Evolutionary conservation across 163 green algal species (phyloP), one percentile per base, ranked within the genome.

Genomic region (Chloroidium sp.): DNA sequence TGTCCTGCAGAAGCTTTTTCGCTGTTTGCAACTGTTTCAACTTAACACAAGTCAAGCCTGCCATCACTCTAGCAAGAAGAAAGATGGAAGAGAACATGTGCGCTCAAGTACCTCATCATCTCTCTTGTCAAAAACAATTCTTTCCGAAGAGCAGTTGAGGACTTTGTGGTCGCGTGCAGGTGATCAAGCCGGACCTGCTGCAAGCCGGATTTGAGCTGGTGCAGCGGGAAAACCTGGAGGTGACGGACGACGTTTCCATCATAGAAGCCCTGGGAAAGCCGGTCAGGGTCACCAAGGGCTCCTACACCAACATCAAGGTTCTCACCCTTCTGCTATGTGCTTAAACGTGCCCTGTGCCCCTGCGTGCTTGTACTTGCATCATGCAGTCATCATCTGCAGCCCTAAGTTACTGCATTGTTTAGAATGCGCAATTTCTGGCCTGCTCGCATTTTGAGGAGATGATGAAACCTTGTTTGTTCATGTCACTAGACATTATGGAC

Each of bases 161-260:
- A 36, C 36, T 36, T 36, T 36, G 36, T 36, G 36, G 36, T 36
- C 36, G 36, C 6, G 6, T 72, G 60, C 87, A 95, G 92, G 93
- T 98, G 78, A 98, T 99, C 74, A 81, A 84, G 4, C 94, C 96
- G 0, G 84, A 84, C 1, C 84, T 99, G 84, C 88, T 99, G 80
- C 82, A 81, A 0, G 78, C 88, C 1, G 96, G 95, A 2, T 98
- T 98, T 88, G 88, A 95, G 80, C 83, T 95, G 77, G 93, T 98
- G 2, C 83, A 87, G 69, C 76, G 82, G 2, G 69, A 97, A 68
- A 82, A 85, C 3, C 82, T 98, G 67, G 94, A 97, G 79, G 94
- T 99, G 2, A 99, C 96, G 3, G 96, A 99, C 83, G 96, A 99
- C 78, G 96, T 99, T 72, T 98, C 93, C 13, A 97, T 99, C 84